Base-by-base conservation (phyloP, 108 stramenopile genomes). In the Cyclostephanos invisitatus region DNA sequence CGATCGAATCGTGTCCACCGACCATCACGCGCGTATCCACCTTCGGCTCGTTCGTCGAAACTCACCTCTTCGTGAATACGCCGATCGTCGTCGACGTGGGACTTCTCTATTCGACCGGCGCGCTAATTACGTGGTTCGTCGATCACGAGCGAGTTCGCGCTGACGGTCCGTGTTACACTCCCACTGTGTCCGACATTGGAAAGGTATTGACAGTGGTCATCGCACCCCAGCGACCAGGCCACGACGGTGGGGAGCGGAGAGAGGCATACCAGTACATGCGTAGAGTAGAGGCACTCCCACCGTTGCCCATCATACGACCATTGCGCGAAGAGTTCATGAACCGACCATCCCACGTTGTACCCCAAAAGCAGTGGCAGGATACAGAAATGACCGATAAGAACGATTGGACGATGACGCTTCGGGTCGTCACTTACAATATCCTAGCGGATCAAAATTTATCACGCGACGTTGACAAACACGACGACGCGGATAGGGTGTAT, bases 401-500 rank as follows among this genome's bases (percentile, higher is more conserved):
- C 22, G 73, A 70, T 29, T 17, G 14, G 22, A 25, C 42, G 15
- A 60, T 46, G 24, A 27, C 27, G 17, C 28, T 91, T 18, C 80
- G 91, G 27, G 80, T 92, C 15, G 64, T 90, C 37, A 72, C 91
- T 6, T 92, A 87, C 83, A 92, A 92, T 70, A 78, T 92, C 57
- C 70, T 92, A 40, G 91, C 91, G 6, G 91, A 92, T 83, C 80
- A 82, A 27, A 86, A 90, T 69, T 83, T 81, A 32, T 73, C 80
- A 7, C 64, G 75, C 35, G 63, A 70, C 69, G 72, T 66, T 15
- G 59, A 56, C 1, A 68, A 55, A 38, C 47, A 46, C 15, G 53
- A 60, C 28, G 80, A 76, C 25, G 60, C 73, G 9, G 29, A 64
- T 57, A 60, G 66, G 29, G 76, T 80, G 50, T 86, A 78, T 63